These are phyloP conservation scores for Colletotrichum sp. DNA, from an alignment of 2,329 filamentous ascomycete species.

Conservation along the genomic window DNA sequence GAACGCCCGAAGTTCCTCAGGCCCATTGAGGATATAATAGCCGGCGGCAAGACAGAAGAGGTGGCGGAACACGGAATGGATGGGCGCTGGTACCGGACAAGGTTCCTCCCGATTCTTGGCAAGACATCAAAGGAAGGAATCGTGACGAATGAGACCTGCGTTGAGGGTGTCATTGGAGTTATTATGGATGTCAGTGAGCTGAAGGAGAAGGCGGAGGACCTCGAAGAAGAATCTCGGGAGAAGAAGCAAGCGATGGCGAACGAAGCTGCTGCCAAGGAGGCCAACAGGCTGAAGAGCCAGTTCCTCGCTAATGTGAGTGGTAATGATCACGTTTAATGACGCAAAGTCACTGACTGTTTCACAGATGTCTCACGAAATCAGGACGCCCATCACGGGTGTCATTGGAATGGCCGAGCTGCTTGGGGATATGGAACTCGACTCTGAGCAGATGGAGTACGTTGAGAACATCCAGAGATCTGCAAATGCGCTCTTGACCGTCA, in stretches of 20 bases:
- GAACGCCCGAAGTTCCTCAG: conserved; percentile 54
- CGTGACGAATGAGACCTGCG: conserved; percentile 46
- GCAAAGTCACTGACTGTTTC: not conserved
- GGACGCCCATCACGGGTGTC: conserved; percentile 79
- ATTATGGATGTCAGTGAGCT: conserved; percentile 80
- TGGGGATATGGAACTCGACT: conserved; percentile 67
- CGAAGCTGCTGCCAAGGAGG: conserved; percentile 79
- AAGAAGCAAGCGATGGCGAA: conserved; percentile 75
- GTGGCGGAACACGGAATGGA: conserved; percentile 65
- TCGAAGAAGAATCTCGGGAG: conserved; percentile 69
- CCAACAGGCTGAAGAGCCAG: conserved; percentile 78
- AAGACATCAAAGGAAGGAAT: conserved; percentile 58
- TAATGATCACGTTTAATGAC: not conserved
- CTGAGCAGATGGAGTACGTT: conserved; percentile 76
- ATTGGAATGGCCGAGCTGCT: conserved; percentile 81
- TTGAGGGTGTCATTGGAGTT: conserved; percentile 79
- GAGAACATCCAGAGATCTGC: conserved; percentile 81
- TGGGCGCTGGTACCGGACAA: conserved; percentile 72
- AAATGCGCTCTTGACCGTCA: conserved; percentile 82
- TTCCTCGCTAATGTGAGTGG: conserved; percentile 69
- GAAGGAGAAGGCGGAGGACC: conserved; percentile 65
- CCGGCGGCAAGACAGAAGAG: conserved; percentile 63
- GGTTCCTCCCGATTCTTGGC: conserved; percentile 69
- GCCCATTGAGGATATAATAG: conserved; percentile 67
- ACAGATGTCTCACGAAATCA: conserved; percentile 79